A percentile compares a stretch with the other conserved stretches of the same genome.
phyloP scores from a whole-genome alignment of 805 yeast genomes.

The Ogataea thermomethanolica region DNA sequence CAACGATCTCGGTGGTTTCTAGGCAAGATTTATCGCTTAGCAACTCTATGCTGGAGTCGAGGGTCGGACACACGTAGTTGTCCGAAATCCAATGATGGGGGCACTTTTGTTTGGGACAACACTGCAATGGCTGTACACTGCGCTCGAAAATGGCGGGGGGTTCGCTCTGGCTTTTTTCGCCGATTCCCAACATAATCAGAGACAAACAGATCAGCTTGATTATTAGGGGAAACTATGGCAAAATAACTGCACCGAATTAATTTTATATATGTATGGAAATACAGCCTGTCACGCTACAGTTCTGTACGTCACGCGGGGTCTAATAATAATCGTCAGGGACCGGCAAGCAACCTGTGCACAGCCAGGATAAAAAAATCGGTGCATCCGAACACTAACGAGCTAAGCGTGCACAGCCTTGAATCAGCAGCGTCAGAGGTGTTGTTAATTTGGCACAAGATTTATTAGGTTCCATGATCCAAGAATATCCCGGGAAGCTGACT shows the following conservation, averaged over 20 bases:
- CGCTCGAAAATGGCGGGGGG: constrained; percentile 13
- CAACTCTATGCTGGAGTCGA: constrained; percentile 72
- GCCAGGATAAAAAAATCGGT: background rate
- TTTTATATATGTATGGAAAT: constrained; percentile 5
- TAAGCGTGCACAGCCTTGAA: constrained; percentile 8
- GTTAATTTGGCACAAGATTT: background rate
- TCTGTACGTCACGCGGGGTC: constrained; percentile 9
- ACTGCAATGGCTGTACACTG: constrained; percentile 8
- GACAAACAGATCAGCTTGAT: background rate
- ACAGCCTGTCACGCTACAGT: constrained; percentile 3
- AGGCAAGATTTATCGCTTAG: constrained; percentile 58
- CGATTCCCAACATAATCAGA: background rate
- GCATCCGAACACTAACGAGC: too few relatives aligned
- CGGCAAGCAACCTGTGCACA: background rate
- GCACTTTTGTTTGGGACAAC: constrained; percentile 1
- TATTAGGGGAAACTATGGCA: too few relatives aligned
- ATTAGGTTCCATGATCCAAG: background rate
- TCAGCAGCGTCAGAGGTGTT: constrained; percentile 4
- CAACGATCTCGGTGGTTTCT: constrained; percentile 66
- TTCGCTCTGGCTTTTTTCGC: background rate
- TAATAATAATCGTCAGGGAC: background rate
- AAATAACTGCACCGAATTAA: constrained; percentile 3
- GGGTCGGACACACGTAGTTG: constrained; percentile 75
- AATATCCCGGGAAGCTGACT: background rate
- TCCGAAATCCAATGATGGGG: constrained; percentile 41